A percentile compares a stretch with the other conserved stretches of the same genome.
Evolutionary conservation across 2,329 filamentous ascomycete species (phyloP).

Genomic region (Phialophora verrucosa): DNA sequence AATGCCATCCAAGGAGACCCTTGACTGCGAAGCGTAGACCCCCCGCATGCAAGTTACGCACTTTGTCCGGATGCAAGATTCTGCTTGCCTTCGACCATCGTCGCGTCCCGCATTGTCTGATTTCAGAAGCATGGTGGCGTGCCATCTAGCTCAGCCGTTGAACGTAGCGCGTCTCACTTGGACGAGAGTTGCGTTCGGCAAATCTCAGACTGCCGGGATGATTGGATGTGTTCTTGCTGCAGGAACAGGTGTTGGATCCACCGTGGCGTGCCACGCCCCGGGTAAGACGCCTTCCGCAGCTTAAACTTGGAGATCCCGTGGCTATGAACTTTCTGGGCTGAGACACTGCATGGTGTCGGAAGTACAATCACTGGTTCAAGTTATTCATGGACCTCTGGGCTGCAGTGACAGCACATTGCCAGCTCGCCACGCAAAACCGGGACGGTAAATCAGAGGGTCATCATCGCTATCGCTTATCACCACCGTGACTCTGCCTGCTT

Average conservation of each 20-base stretch:
- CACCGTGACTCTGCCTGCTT: constrained; percentile 26
- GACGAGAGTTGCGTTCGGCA: constrained; percentile 22
- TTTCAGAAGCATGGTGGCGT: constrained; percentile 21
- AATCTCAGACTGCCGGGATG: constrained; percentile 28
- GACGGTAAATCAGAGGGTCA: constrained; percentile 28
- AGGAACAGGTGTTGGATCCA: constrained; percentile 22
- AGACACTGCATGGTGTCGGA: constrained; percentile 28
- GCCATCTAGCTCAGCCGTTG: constrained; percentile 18
- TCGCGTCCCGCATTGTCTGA: constrained; percentile 27
- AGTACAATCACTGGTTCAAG: constrained; percentile 17
- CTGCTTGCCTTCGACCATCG: constrained; percentile 25
- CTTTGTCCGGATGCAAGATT: constrained; percentile 23
- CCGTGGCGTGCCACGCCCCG: constrained; percentile 22
- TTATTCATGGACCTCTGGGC: constrained; percentile 32
- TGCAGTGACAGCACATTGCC: constrained; percentile 34
- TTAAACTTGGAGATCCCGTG: constrained; percentile 25
- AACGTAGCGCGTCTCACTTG: constrained; percentile 25
- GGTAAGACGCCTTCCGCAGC: constrained; percentile 23
- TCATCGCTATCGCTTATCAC: constrained; percentile 27
- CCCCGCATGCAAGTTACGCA: constrained; percentile 27
- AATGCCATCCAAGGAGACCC: constrained; percentile 19
- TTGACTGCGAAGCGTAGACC: constrained; percentile 24
- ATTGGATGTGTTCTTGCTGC: constrained; percentile 30
- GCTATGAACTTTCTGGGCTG: constrained; percentile 25
- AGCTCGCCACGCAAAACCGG: constrained; percentile 33